A percentile compares a stretch with the other conserved stretches of the same genome.
These are phyloP conservation scores for Emergomyces pasteurianus DNA, from an alignment of 2,329 filamentous ascomycete species.

Conservation along the genomic window DNA sequence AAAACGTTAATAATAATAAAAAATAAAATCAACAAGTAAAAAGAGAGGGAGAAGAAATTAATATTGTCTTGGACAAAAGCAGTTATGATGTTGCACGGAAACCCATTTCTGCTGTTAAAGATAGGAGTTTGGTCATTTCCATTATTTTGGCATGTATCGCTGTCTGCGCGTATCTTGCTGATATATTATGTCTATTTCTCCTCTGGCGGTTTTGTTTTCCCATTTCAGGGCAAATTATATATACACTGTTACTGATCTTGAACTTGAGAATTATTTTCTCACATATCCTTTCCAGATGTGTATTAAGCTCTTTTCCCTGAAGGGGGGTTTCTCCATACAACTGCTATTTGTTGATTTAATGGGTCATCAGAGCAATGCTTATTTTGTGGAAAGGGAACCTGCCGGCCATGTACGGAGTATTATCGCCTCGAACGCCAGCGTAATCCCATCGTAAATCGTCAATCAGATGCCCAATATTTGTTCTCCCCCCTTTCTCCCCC, in stretches of 20 bases:
- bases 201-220: neutral
- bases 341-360: neutral
- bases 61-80: neutral
- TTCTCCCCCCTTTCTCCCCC: too few species aligned
- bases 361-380: neutral
- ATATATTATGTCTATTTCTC: neutral
- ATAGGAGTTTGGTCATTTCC: neutral
- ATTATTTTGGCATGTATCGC: neutral
- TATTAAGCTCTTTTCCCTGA: neutral
- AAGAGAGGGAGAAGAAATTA: neutral
- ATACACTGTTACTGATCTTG: neutral
- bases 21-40: too few species aligned
- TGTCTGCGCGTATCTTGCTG: neutral
- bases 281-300: neutral
- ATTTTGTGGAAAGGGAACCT: neutral
- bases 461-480: too few species aligned
- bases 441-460: neutral
- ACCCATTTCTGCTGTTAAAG: neutral
- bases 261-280: neutral
- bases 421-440: neutral
- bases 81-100: neutral
- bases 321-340: neutral
- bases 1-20: too few species aligned
- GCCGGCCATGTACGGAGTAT: too few species aligned
- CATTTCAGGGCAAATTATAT: neutral